phyloP scores from a whole-genome alignment of 768 basidiomycete species.

The Agaricus sinodeliciosus region DNA sequence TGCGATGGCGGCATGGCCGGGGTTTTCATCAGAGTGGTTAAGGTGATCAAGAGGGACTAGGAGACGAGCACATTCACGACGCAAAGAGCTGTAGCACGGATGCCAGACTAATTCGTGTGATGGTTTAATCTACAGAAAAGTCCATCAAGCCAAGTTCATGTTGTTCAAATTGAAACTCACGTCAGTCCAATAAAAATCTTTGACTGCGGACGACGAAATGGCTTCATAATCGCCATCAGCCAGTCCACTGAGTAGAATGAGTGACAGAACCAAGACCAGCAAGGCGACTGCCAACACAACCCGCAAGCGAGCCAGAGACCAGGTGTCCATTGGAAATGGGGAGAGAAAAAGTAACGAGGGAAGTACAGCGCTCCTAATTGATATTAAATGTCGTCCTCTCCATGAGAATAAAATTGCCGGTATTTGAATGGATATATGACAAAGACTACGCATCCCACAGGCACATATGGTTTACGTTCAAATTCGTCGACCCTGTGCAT shows the following conservation, averaged over 20 bases:
- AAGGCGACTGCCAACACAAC: background rate
- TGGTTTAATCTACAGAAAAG: constrained; percentile 8
- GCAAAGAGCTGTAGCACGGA: constrained; percentile 9
- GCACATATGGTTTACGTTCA: too few relatives aligned
- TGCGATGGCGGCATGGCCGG: constrained; percentile 33
- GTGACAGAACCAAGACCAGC: background rate
- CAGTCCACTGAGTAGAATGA: background rate
- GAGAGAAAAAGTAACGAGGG: background rate
- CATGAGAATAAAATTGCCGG: too few relatives aligned
- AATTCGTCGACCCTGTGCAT: too few relatives aligned
- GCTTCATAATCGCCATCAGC: background rate
- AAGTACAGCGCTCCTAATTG: too few relatives aligned
- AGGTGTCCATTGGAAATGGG: background rate
- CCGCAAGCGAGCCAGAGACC: background rate
- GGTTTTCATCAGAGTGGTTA: constrained; percentile 34
- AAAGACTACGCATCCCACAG: too few relatives aligned
- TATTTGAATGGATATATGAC: too few relatives aligned
- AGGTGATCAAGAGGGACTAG: constrained; percentile 15
- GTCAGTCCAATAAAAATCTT: constrained; percentile 3
- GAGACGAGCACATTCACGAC: constrained; percentile 13
- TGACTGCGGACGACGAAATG: background rate
- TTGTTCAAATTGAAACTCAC: background rate
- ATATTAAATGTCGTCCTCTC: too few relatives aligned
- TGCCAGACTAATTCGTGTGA: constrained; percentile 12
- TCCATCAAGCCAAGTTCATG: background rate